These are phyloP conservation scores for Cadophora malorum DNA, from an alignment of 2,329 filamentous ascomycete species.

Conservation along the genomic window DNA sequence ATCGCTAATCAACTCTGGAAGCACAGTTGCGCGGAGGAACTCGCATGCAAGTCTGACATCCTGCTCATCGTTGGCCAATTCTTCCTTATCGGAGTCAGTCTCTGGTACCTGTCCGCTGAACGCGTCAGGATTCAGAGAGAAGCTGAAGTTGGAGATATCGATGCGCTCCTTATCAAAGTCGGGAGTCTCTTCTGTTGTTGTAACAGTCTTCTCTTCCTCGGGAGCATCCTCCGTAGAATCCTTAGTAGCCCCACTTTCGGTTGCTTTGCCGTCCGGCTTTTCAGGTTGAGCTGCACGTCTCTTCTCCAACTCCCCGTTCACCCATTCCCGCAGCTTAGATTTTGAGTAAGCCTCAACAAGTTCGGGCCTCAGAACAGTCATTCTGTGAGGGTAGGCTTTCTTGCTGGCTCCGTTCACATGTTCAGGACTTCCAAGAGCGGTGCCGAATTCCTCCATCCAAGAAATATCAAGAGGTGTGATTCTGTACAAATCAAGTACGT, in stretches of 20 bases:
- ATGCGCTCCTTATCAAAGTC: constrained; percentile 64
- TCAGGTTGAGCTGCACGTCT: constrained; percentile 54
- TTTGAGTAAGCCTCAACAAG: constrained; percentile 87
- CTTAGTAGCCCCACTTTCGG: constrained; percentile 39
- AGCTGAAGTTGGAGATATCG: constrained; percentile 85
- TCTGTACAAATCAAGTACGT: constrained; percentile 95
- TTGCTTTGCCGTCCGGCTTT: constrained; percentile 43
- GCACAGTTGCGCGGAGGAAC: constrained; percentile 76
- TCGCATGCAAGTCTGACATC: constrained; percentile 85
- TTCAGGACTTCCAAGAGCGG: constrained; percentile 47
- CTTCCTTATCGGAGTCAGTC: constrained; percentile 86
- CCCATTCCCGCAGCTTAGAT: constrained; percentile 86
- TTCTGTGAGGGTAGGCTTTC: constrained; percentile 81
- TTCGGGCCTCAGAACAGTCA: constrained; percentile 92
- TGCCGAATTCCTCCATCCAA: constrained; percentile 83
- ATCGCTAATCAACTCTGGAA: constrained; percentile 86
- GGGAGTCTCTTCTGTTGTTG: constrained; percentile 39
- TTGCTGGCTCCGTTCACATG: constrained; percentile 43
- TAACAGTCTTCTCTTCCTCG: constrained; percentile 38
- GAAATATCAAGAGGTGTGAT: constrained; percentile 89
- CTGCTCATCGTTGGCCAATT: constrained; percentile 83
- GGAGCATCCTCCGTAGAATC: constrained; percentile 43
- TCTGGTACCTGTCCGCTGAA: constrained; percentile 93
- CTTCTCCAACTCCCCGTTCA: constrained; percentile 77
- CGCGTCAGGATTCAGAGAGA: constrained; percentile 91